Base-by-base conservation (phyloP, 495 filamentous ascomycete species). In the Trichoderma orchidacearum region DNA sequence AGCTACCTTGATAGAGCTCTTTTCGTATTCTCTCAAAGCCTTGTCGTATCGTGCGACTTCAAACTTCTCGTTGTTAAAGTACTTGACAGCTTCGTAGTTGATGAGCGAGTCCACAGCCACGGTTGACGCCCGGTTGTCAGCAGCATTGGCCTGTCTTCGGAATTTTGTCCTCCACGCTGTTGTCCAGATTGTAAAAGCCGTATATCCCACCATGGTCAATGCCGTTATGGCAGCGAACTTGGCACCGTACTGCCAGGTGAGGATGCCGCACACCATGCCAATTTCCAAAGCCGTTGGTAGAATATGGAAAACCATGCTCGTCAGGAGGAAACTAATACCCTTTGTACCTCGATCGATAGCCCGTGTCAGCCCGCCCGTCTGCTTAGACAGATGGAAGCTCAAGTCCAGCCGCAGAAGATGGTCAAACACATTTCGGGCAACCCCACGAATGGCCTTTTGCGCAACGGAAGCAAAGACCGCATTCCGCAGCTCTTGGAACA, bases 61-160 rank as follows among this genome's bases (percentile, higher is more conserved):
- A 61, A 89, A 96, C 62, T 85, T 86, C 66, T 98, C 93, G 66
- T 97, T 97, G 70, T 97, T 98, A 78, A 98, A 98, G 74, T 97
- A 96, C 72, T 97, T 97, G 60, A 98, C 93, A 15, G 93, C 94
- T 68, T 98, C 93, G 64, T 96, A 97, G 70, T 97, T 97, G 73
- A 98, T 95, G 30, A 98, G 74, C 1, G 90, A 91, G 70, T 98
- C 93, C 1, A 97, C 92, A 0, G 92, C 93, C 30, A 96, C 89
- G 0, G 92, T 97, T 9, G 91, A 92, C 11, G 88, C 94, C 62
- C 85, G 86, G 67, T 97, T 98, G 64, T 98, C 93, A 0, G 94
- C 93, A 8, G 89, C 90, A 69, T 98, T 98, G 27, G 92, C 89
- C 66, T 89, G 85, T 58, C 90, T 88, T 30, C 93, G 79, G 70